Base-by-base conservation (phyloP, 768 basidiomycete genomes). In the Russula griseocarnosa region DNA sequence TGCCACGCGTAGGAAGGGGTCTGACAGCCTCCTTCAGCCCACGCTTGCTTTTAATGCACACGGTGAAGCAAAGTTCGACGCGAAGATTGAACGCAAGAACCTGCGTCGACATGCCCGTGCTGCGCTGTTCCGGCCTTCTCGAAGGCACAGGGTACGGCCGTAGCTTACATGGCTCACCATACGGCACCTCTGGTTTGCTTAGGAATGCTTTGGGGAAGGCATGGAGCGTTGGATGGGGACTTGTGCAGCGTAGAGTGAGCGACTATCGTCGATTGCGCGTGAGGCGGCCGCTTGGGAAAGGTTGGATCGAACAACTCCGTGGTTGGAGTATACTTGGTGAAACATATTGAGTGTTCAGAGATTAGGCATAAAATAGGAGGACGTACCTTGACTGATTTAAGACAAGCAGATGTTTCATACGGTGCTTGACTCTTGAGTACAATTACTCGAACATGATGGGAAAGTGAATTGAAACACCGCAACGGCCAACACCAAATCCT, bases 121-220 rank as follows among this genome's bases (percentile, higher is more conserved):
- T 54, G 30, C 42, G 44, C 30, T 40, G 52, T 14, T 51, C 38
- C 18, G 40, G 47, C 30, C 28, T 36, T 22, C 16, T 28, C 3
- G n/a, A 10, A 7, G 24, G 44, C 2, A 36, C 58, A 5, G 62
- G 65, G 57, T 58, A 66, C 44, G 56, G 65, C 5, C 52, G 5
- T 30, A 30, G 56, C 38, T 44, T 30, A 53, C 55, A 60, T 14
- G 66, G 66, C 36, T 24, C 18, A 11, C 24, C 0, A 16, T 36
- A 60, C 0, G 20, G 52, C 18, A 13, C 34, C 5, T 57, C 38
- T 1, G 62, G 66, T 32, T 55, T 54, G 42, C 3, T 50, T 7
- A 66, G 52, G 47, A 60, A 59, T 9, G 58, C 58, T 32, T 66
- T 66, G 46, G 66, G 66, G 47, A 66, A 55, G 24, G 56, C 62